Conservation (phyloP, 768 basidiomycete species). For the Lactarius pseudohatsudake region DNA sequence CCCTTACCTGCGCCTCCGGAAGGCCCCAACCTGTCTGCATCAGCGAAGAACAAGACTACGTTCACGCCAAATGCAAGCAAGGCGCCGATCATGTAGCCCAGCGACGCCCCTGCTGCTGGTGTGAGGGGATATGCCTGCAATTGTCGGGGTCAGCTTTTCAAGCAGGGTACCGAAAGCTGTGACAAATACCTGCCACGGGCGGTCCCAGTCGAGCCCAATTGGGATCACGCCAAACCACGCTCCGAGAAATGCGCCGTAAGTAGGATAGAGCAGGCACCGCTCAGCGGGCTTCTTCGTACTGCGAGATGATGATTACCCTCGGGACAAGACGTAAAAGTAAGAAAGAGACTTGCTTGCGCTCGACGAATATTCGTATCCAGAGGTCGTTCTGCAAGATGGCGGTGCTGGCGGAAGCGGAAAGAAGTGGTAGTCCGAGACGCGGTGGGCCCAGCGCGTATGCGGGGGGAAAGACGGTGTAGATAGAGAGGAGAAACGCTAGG, state of each 20-base stretch:
- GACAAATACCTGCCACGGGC: conserved; percentile 84
- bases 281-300: conserved; percentile 69
- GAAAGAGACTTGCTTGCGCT: conserved; percentile 63
- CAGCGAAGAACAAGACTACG: conserved; percentile 34
- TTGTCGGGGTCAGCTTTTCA: conserved; percentile 16
- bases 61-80: conserved; percentile 53
- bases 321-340: background rate
- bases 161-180: conserved; percentile 9
- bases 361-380: conserved; percentile 80
- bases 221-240: conserved; percentile 82
- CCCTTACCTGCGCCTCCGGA: background rate
- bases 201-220: conserved; percentile 93
- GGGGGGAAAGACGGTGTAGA: conserved; percentile 65
- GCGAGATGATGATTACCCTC: conserved; percentile 1
- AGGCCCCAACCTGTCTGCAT: conserved; percentile 17
- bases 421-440: conserved; percentile 33
- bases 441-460: conserved; percentile 70
- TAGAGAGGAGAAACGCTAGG: conserved; percentile 64
- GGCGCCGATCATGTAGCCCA: conserved; percentile 65
- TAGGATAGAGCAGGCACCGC: conserved; percentile 76
- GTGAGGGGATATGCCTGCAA: conserved; percentile 80
- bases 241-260: conserved; percentile 68
- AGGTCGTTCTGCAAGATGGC: conserved; percentile 57
- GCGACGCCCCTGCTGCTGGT: conserved; percentile 67
- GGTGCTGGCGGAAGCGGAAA: conserved; percentile 36